Percentiles rank a stretch among this genome's conserved stretches.
phyloP scores from a whole-genome alignment of 108 stramenopile genomes.

The Phaeodactylum tricornutum region DNA sequence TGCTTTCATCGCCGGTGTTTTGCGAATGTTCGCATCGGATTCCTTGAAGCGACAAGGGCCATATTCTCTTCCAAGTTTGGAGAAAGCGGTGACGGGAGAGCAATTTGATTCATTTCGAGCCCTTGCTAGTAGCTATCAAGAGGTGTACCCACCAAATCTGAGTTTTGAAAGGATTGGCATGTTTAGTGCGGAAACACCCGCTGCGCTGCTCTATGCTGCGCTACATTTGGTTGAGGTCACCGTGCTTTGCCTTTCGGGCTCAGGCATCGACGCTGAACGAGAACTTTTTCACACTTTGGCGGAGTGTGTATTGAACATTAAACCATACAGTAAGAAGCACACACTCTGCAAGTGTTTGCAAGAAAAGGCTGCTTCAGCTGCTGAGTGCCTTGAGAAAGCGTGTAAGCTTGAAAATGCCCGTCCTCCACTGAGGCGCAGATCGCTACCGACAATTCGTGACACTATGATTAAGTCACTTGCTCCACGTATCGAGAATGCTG shows the following conservation, averaged over 20 bases:
- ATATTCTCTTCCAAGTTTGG: conserved; percentile 37
- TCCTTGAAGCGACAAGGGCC: neutral
- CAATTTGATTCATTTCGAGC: conserved; percentile 1
- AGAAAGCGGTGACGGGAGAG: conserved; percentile 11
- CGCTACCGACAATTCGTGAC: conserved; percentile 16
- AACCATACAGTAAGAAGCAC: conserved; percentile 30
- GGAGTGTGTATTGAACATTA: conserved; percentile 35
- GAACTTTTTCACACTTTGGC: conserved; percentile 53
- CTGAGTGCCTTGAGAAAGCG: conserved; percentile 18
- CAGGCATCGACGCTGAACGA: conserved; percentile 28
- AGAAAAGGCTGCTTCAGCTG: conserved; percentile 28
- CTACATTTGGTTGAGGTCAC: conserved; percentile 32
- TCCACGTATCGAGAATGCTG: conserved; percentile 84
- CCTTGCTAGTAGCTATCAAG: conserved; percentile 4
- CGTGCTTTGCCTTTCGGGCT: conserved; percentile 21
- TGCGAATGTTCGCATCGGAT: conserved; percentile 56
- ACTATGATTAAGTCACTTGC: conserved; percentile 70
- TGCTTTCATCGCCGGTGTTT: conserved; percentile 45
- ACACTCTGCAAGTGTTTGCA: conserved; percentile 31
- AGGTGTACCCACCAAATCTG: conserved; percentile 6
- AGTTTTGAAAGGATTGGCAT: conserved; percentile 45
- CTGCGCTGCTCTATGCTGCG: conserved; percentile 34
- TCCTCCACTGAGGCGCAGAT: conserved; percentile 44
- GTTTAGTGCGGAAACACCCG: conserved; percentile 9
- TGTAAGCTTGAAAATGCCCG: conserved; percentile 19